Base-by-base conservation (phyloP, 129 eudicot species). In the Helichrysum umbraculigerum region DNA sequence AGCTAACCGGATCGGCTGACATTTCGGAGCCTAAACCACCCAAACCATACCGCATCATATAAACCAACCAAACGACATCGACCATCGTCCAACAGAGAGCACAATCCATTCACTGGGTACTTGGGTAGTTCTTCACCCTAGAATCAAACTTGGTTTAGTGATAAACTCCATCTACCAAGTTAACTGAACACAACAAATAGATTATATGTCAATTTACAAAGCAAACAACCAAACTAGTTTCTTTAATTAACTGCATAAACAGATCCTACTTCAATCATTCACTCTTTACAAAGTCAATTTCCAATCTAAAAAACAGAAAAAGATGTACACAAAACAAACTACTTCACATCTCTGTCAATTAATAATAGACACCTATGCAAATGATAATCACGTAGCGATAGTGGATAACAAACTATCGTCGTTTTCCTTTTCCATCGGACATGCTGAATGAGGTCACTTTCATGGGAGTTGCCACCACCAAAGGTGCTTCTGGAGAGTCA, bases 401-500 rank as follows among this genome's bases (percentile, higher is more conserved):
- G 12, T 25, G 37, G 58, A 70, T 5, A 35, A n/a, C 0, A 25
- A 44, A 29, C 70, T 60, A 61, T 60, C 58, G 25, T 30, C 66
- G 67, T 28, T 65, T 68, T 54, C 86, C 79, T 74, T 79, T 83
- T 4, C 86, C 86, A 66, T 88, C 96, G 2, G 98, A 84, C 91
- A 93, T 85, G 87, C 97, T 91, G 83, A 87, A 88, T 21, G 98
- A 94, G 71, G 92, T 81, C 22, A 90, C 87, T 81, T 93, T 93
- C 92, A 80, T 83, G 1, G 91, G 91, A 7, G 98, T 91, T 1
- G 98, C 98, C 58, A 91, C 96, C 7, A 94, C 97, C 79, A 91
- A 71, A 0, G 98, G 98, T 74, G 98, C 98, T 70, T 94, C 98
- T 0, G 98, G 97, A 19, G 98, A 91, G 66, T 87, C 76, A 39